These are phyloP conservation scores for Pseudoneurospora amorphoporcata DNA, from an alignment of 495 filamentous ascomycete species.

Conservation along the genomic window DNA sequence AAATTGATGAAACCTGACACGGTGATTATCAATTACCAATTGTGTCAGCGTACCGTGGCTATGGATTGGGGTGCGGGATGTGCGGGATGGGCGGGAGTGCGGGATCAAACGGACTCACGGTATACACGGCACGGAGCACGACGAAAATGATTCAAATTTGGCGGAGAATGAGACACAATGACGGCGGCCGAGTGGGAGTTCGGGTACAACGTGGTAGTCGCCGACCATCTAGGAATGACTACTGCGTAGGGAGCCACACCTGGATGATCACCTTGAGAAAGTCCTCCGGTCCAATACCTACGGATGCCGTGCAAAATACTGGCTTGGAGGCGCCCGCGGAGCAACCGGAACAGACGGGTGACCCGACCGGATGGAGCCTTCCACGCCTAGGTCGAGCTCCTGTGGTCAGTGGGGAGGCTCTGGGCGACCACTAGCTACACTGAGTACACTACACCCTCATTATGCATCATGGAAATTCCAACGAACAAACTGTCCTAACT, in stretches of 20 bases:
- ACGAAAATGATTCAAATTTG: neutral
- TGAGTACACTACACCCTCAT: neutral
- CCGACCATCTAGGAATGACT: neutral
- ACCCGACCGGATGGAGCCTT: constrained; percentile 10
- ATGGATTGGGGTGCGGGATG: neutral
- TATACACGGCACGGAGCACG: neutral
- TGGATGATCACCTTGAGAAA: neutral
- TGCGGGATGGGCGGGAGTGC: neutral
- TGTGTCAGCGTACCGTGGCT: neutral
- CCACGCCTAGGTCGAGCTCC: constrained; percentile 1
- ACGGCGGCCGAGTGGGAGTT: neutral
- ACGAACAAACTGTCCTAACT: neutral
- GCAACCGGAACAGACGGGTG: constrained; percentile 18
- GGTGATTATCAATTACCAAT: neutral
- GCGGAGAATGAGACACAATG: neutral
- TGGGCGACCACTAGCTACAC: neutral
- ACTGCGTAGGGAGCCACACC: neutral
- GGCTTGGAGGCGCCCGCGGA: constrained; percentile 8
- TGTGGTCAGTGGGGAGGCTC: neutral
- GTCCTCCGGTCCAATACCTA: neutral
- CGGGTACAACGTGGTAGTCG: neutral
- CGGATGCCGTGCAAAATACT: neutral
- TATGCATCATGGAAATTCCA: neutral
- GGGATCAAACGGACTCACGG: neutral
- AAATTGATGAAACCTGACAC: neutral